A percentile compares a stretch with the other conserved stretches of the same genome.
Conservation (phyloP, 2,329 filamentous ascomycete genomes). For the Blastomyces silverae region DNA sequence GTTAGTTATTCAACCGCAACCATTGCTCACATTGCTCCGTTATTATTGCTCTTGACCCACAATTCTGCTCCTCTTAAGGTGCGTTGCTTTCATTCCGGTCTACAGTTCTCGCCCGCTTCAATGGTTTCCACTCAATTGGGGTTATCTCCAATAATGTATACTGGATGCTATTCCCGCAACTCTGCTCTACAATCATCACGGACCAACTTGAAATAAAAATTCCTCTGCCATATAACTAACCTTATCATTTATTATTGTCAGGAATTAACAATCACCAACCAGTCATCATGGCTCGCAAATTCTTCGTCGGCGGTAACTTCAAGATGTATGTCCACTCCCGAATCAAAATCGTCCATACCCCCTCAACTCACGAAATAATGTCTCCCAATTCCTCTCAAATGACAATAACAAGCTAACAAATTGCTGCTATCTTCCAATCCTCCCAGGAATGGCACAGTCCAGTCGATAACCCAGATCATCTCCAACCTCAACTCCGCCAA, state of each 20-base stretch:
- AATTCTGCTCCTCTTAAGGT: slow-evolving; percentile 1
- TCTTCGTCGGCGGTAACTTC: slow-evolving; percentile 98
- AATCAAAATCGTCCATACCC: slow-evolving; percentile 26
- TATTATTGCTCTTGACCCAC: neutral
- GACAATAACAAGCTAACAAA: slow-evolving; percentile 2
- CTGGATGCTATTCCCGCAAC: too few relatives aligned
- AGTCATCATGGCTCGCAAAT: slow-evolving; percentile 77
- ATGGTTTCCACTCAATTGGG: slow-evolving; percentile 4
- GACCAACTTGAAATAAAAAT: neutral
- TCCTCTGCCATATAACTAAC: neutral
- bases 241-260: neutral
- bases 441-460: slow-evolving; percentile 81
- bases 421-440: slow-evolving; percentile 1
- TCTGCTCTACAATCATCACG: neutral
- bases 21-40: neutral
- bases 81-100: neutral
- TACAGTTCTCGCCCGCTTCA: neutral
- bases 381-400: neutral
- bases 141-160: too few relatives aligned
- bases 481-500: slow-evolving; percentile 78
- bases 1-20: neutral
- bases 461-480: slow-evolving; percentile 87
- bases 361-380: slow-evolving; percentile 14
- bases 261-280: slow-evolving; percentile 1
- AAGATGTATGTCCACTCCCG: slow-evolving; percentile 68